Percentiles rank a stretch among this genome's conserved stretches.
phyloP scores from a whole-genome alignment of 805 yeast species.

The Barnettozyma populi region DNA sequence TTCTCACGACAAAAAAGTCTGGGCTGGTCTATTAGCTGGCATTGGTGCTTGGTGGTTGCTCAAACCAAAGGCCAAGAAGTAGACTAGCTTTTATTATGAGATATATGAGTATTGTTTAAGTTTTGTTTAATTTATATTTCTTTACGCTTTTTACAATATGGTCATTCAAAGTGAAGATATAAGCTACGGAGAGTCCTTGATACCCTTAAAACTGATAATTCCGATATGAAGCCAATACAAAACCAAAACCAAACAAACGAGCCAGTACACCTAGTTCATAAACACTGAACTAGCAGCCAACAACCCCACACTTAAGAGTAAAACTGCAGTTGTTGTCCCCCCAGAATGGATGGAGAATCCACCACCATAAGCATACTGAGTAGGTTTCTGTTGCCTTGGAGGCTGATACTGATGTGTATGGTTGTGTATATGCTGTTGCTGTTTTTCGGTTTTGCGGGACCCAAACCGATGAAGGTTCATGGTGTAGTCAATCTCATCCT shows the following conservation, averaged over 20 bases:
- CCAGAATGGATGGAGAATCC: conserved; percentile 4
- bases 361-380: background rate
- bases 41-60: conserved; percentile 28
- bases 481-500: conserved; percentile 20
- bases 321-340: conserved; percentile 5
- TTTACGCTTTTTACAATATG: background rate
- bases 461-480: conserved; percentile 23
- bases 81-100: background rate
- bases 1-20: conserved; percentile 22
- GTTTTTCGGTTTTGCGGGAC: conserved; percentile 13
- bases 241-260: background rate
- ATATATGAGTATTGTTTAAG: background rate
- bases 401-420: background rate
- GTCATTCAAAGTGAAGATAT: no score
- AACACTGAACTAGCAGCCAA: conserved; percentile 5
- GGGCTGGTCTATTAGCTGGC: conserved; percentile 22
- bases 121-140: background rate
- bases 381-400: background rate
- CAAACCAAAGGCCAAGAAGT: conserved; percentile 12
- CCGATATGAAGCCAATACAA: background rate
- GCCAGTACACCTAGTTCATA: background rate
- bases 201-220: background rate
- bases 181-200: background rate
- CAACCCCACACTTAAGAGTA: conserved; percentile 13
- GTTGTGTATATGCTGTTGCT: background rate